Percentiles rank a stretch among this genome's conserved stretches.
phyloP scores from a whole-genome alignment of 2,329 filamentous ascomycete species.

The Fusarium vanettenii region DNA sequence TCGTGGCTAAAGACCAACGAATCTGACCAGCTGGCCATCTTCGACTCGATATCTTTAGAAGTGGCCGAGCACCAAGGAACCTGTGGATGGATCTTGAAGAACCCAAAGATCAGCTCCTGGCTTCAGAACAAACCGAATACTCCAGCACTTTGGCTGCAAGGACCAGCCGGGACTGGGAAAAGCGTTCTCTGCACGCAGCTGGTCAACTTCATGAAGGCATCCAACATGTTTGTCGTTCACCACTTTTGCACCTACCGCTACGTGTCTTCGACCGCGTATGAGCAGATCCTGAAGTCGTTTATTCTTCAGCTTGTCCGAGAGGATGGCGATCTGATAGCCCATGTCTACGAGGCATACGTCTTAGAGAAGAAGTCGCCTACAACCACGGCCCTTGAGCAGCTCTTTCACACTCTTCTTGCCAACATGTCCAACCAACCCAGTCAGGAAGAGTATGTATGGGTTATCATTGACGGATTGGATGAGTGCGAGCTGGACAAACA shows the following conservation, averaged over 20 bases:
- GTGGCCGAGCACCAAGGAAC: neutral
- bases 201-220: slow-evolving; percentile 18
- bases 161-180: slow-evolving; percentile 22
- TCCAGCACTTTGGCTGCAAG: slow-evolving; percentile 17
- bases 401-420: slow-evolving; percentile 2
- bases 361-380: slow-evolving; percentile 19
- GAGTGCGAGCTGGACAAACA: slow-evolving; percentile 25
- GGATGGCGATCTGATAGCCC: slow-evolving; percentile 14
- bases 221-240: neutral
- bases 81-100: slow-evolving; percentile 21
- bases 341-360: slow-evolving; percentile 15
- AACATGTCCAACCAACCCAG: neutral
- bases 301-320: slow-evolving; percentile 14
- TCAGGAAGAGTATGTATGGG: slow-evolving; percentile 4
- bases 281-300: slow-evolving; percentile 15
- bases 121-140: neutral
- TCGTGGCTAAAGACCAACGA: slow-evolving; percentile 26
- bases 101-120: slow-evolving; percentile 8
- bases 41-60: slow-evolving; percentile 11
- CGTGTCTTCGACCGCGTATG: slow-evolving; percentile 3
- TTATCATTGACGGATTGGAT: slow-evolving; percentile 24
- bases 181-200: slow-evolving; percentile 27
- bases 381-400: neutral
- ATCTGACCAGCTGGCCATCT: slow-evolving; percentile 11
- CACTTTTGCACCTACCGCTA: slow-evolving; percentile 28